A percentile compares a stretch with the other conserved stretches of the same genome.
Conservation (phyloP, 2,329 filamentous ascomycete genomes). For the Teratosphaeria viscida region DNA sequence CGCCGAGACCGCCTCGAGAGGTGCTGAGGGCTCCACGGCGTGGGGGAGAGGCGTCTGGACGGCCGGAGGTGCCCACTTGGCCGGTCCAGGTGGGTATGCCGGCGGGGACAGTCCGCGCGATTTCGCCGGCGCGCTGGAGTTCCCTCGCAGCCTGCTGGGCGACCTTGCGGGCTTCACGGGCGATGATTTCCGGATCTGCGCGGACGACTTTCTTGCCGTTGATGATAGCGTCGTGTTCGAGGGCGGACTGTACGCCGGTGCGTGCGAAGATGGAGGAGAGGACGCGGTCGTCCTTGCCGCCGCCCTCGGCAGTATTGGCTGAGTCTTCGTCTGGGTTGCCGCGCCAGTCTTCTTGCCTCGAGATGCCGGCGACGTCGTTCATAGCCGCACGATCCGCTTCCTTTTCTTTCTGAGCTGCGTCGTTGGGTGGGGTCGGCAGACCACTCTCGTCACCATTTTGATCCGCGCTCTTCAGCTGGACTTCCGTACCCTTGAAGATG, state of each 20-base stretch:
- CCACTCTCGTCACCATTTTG: constrained; percentile 18
- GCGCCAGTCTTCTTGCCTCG: constrained; percentile 34
- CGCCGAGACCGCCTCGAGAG: constrained; percentile 16
- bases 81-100: constrained; percentile 94
- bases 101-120: constrained; percentile 61
- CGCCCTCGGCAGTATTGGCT: constrained; percentile 1
- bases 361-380: constrained; percentile 30
- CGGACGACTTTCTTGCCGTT: constrained; percentile 57
- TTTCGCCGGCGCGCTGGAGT: constrained; percentile 61
- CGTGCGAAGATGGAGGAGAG: constrained; percentile 83
- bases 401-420: constrained; percentile 11
- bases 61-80: constrained; percentile 64
- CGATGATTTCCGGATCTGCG: constrained; percentile 68
- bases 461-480: constrained; percentile 45
- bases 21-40: constrained; percentile 12
- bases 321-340: constrained; percentile 19
- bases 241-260: constrained; percentile 76
- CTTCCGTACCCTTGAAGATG: constrained; percentile 79
- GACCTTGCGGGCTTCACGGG: constrained; percentile 69
- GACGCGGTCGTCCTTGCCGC: constrained; percentile 56
- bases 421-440: constrained; percentile 19
- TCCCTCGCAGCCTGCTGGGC: constrained; percentile 68
- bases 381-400: constrained; percentile 10
- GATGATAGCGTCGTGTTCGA: constrained; percentile 88
- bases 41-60: constrained; percentile 46